A percentile compares a stretch with the other conserved stretches of the same genome.
phyloP scores from a whole-genome alignment of 2,329 filamentous ascomycete genomes.

The Amauroascus verrucosus region DNA sequence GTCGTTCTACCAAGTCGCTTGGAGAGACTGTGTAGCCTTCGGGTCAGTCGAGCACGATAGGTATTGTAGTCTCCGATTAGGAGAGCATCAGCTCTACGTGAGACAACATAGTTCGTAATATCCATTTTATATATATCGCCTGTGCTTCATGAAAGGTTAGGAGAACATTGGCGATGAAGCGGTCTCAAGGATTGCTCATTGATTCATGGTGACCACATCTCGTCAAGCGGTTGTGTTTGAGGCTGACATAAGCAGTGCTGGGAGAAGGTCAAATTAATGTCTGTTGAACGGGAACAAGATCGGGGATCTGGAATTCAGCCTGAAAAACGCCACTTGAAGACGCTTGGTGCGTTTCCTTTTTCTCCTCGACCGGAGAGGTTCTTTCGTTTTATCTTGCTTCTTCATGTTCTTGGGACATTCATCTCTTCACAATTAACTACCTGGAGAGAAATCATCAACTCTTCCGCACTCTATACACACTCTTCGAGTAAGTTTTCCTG shows the following conservation, averaged over 20 bases:
- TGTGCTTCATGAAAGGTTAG: too few relatives aligned
- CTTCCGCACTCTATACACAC: neutral
- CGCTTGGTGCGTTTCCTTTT: neutral
- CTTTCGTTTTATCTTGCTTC: neutral
- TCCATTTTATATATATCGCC: slow-evolving; percentile 52
- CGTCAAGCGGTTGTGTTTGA: too few relatives aligned
- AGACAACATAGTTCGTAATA: slow-evolving; percentile 73
- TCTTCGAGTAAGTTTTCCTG: neutral
- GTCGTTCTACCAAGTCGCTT: slow-evolving; percentile 78
- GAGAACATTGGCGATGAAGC: neutral
- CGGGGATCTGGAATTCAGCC: slow-evolving; percentile 1
- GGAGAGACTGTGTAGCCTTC: slow-evolving; percentile 70
- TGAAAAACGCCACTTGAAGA: neutral
- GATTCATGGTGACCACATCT: too few relatives aligned
- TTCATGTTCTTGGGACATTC: neutral
- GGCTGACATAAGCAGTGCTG: slow-evolving; percentile 1
- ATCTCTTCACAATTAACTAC: neutral
- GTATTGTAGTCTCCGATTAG: slow-evolving; percentile 80
- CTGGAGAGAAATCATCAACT: neutral
- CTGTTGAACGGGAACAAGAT: neutral
- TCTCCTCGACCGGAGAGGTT: neutral
- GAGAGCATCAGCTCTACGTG: slow-evolving; percentile 70
- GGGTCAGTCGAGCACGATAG: slow-evolving; percentile 69
- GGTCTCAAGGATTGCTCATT: too few relatives aligned
- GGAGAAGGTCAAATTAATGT: neutral